Evolutionary conservation across 139 green algal genomes (phyloP).

Genomic region (Chlorella sp.): DNA sequence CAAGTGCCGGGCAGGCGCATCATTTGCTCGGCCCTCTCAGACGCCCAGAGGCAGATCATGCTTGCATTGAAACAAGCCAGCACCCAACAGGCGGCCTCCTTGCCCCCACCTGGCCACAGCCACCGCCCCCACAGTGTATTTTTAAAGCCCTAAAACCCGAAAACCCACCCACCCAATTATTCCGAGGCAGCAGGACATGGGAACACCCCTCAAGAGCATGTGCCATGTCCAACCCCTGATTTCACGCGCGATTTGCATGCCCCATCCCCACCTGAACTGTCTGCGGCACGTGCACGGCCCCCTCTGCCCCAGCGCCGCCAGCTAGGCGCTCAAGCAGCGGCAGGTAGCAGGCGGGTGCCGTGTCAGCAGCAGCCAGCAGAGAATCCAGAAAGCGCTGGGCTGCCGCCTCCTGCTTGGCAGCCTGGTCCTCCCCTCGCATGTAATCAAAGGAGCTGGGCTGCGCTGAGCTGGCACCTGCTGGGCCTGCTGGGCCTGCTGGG

Average conservation of each 20-base stretch:
- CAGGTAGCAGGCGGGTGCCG: constrained; percentile 41
- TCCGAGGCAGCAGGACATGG: too few species aligned
- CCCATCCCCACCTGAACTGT: background rate
- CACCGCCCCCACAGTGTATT: too few species aligned
- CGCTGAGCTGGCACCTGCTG: background rate
- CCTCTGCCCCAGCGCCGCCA: background rate
- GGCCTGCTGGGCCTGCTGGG: background rate
- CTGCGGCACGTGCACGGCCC: background rate
- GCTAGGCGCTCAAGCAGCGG: constrained; percentile 36
- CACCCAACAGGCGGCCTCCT: too few species aligned
- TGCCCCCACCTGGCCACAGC: too few species aligned
- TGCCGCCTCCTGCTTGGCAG: constrained; percentile 17
- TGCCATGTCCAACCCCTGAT: too few species aligned
- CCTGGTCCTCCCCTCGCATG: constrained; percentile 36
- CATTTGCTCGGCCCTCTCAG: too few species aligned
- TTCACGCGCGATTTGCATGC: too few species aligned
- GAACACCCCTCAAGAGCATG: too few species aligned
- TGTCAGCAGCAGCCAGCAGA: constrained; percentile 28
- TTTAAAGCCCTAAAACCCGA: too few species aligned
- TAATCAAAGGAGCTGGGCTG: background rate
- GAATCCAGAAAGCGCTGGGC: constrained; percentile 40
- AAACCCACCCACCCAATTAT: too few species aligned
- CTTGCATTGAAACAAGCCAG: background rate
- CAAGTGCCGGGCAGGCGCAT: too few species aligned
- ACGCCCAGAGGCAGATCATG: background rate